Base-by-base conservation (phyloP, 2,329 filamentous ascomycete genomes). In the Tolypocladium sp. region DNA sequence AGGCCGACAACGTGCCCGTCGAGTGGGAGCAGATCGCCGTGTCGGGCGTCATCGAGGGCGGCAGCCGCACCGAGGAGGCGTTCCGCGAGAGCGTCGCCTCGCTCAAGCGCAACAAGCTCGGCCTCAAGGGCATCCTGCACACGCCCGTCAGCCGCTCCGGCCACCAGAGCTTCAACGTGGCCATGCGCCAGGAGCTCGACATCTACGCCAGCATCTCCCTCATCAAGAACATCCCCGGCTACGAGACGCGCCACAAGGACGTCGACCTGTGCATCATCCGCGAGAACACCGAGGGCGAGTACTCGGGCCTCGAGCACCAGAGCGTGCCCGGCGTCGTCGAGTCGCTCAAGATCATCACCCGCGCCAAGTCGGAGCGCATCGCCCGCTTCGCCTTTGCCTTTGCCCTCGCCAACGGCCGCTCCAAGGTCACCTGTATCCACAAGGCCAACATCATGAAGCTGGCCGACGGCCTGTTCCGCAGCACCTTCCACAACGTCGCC, bases 371-470 rank as follows among this genome's bases (percentile, higher is more conserved):
- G 59, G 94, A 99, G 87, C 91, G 94, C 74, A 99, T 99, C 72
- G 91, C 93, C 80, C 96, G 96, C 80, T 99, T 99, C 74, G 94
- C 94, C 66, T 97, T 97, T 77, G 89, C 90, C 74, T 99, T 99
- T 73, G 94, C 94, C 61, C 88, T 97, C 60, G 94, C 94, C 78
- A 99, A 99, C 85, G 93, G 95, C 85, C 87, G 94, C 75, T 93
- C 95, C 84, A 97, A 97, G 89, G 91, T 99, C 60, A 97, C 94
- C 67, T 97, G 93, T 82, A 97, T 99, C 74, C 94, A 99, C 89
- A 99, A 99, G 86, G 94, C 94, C 79, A 99, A 99, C 85, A 99
- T 99, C 82, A 99, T 99, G 94, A 99, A 99, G 86, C 85, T 99
- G 61, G 93, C 92, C 75, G 94, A 99, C 70, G 94, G 94, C 78